Base-by-base conservation (phyloP, 2,329 filamentous ascomycete species). In the Fusarium haematococcum region DNA sequence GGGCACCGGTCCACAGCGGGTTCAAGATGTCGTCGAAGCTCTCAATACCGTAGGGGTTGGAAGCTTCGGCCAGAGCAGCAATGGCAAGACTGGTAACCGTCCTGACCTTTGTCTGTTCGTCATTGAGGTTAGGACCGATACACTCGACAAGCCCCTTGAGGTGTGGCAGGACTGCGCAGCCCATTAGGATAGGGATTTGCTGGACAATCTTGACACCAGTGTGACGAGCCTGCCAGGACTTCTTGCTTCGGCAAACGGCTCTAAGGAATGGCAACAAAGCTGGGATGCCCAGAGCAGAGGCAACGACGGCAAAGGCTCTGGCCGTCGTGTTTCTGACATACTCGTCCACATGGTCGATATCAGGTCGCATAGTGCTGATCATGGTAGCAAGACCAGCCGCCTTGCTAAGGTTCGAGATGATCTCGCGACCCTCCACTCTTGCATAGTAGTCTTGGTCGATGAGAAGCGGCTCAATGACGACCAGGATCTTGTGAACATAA, bases 381-480 rank as follows among this genome's bases (percentile, higher is more conserved):
- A 99, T 99, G 77, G 97, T 97, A 20, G 97, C 97, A 64, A 99
- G 90, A 81, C 97, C 97, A 71, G 97, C 97, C 27, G 97, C 97
- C 84, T 99, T 99, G 81, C 94, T 94, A 59, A 99, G 90, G 82
- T 99, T 99, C 65, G 96, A 98, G 78, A 99, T 99, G 78, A 99
- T 99, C 83, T 99, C 97, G 77, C 97, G 94, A 83, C 97, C 97
- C 84, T 99, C 97, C 6, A 99, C 97, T 82, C 97, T 93, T 48
- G 97, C 97, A 83, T 99, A 99, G 85, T 99, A 99, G 85, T 99
- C 97, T 85, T 99, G 97, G 81, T 99, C 97, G 80, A 99, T 99
- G 75, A 99, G 93, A 59, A 99, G 88, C n/a, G 97, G 97, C 83
- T 99, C 97, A 78, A 99, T 99, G 80, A 99, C 97, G 63, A 99